Evolutionary conservation across 2,329 filamentous ascomycete species (phyloP), one percentile per base, ranked within the genome.

Genomic region (Cladosporium sp.): DNA sequence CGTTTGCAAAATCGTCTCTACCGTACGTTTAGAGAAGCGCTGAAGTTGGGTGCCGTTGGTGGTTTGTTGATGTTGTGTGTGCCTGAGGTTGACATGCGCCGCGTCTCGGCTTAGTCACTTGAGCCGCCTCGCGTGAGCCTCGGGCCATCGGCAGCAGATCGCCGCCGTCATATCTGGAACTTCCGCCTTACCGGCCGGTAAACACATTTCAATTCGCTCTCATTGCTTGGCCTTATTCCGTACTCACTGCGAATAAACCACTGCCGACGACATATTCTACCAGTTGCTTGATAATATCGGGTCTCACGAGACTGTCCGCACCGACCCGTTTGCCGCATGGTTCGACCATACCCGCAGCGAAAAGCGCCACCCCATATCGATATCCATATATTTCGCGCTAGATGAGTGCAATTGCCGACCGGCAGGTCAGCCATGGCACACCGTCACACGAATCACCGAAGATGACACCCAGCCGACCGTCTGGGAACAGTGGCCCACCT

Each of bases 401-500:
- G 54, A 63, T 63, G 61, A 61, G 53, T 55, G 59, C 57, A 55
- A 49, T 60, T 57, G 57, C 56, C 53, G 52, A 52, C 42, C 59
- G 61, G 58, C 61, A 59, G 57, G 58, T 55, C 59, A 59, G 59
- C 52, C 58, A 63, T 63, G 61, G 57, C 57, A 54, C 45, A 41
- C 32, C 54, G 52, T 54, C 60, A 57, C 63, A 61, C 65, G 61
- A 66, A 67, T 59, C 64, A 70, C 64, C 62, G 67, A 68, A 70
- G 59, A 68, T 69, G 65, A 69, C 59, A 49, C 33, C 49, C n/a
- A 16, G 41, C 28, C 31, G 48, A 14, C 10, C 44, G 22, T 14
- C 19, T 9, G 9, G 9, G 13, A 10, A 10, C 6, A 28, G 16
- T 14, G 10, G 41, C 31, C 49, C 49, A 38, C 48, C 48, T 43